A percentile compares a stretch with the other conserved stretches of the same genome.
Evolutionary conservation across 179 eudicot genomes (phyloP).

Genomic region (Nepenthes alata): DNA sequence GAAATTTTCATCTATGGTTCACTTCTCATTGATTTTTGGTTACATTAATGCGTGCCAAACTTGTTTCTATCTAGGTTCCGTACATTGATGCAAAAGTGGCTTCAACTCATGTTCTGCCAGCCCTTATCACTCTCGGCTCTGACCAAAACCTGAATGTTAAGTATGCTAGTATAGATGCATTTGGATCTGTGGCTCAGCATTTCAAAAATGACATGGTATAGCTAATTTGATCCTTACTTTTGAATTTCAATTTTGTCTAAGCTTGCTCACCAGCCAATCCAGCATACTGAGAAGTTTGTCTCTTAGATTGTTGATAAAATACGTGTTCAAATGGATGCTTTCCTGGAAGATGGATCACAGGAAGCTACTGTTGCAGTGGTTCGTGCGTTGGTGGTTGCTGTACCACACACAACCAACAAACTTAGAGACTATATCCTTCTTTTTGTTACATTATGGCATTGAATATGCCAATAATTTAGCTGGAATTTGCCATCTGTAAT

Average conservation of each 20-base stretch:
- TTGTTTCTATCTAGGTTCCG: constrained; percentile 49
- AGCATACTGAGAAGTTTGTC: constrained; percentile 15
- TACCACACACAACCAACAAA: constrained; percentile 85
- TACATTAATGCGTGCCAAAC: neutral
- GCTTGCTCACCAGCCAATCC: constrained; percentile 5
- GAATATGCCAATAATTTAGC: neutral
- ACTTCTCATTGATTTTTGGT: neutral
- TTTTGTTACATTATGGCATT: neutral
- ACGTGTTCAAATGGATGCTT: constrained; percentile 98
- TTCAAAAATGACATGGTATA: constrained; percentile 81
- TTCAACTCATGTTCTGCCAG: constrained; percentile 86
- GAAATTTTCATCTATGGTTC: neutral
- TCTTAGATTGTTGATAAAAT: constrained; percentile 88
- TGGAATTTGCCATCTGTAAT: neutral
- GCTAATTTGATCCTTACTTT: neutral
- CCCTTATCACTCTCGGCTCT: constrained; percentile 95
- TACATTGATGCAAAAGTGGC: constrained; percentile 81
- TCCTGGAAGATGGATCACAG: constrained; percentile 97
- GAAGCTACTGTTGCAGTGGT: constrained; percentile 89
- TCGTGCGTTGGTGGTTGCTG: constrained; percentile 89
- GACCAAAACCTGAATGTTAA: constrained; percentile 83
- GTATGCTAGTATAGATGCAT: constrained; percentile 90
- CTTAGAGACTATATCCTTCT: constrained; percentile 95
- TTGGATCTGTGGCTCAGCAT: constrained; percentile 98
- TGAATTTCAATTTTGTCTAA: neutral